Percentiles rank a stretch among this genome's conserved stretches.
Conservation (phyloP, 495 filamentous ascomycete species). For the Usnea hakonensis region DNA sequence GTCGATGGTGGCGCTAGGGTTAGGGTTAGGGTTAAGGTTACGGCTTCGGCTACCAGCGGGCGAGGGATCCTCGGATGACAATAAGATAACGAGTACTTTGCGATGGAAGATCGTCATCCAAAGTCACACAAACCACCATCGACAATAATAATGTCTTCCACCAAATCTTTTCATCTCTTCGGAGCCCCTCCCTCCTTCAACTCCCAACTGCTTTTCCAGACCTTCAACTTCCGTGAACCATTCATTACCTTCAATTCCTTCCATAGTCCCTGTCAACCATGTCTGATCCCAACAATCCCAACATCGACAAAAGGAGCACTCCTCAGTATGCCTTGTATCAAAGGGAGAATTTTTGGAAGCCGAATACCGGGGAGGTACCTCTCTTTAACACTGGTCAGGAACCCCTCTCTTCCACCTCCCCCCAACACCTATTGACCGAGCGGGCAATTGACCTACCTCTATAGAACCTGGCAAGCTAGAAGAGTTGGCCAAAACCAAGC, state of each 20-base stretch:
- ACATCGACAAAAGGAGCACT: slow-evolving; percentile 47
- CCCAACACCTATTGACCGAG: background rate
- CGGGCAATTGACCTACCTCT: background rate
- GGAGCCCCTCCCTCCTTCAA: background rate
- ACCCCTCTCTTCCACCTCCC: background rate
- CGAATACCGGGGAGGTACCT: slow-evolving; percentile 46
- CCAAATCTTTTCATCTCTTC: background rate
- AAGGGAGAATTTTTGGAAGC: slow-evolving; percentile 52
- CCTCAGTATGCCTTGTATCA: slow-evolving; percentile 58
- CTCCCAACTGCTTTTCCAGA: background rate
- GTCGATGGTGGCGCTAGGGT: too few relatives aligned
- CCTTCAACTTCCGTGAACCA: background rate
- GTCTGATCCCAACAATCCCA: slow-evolving; percentile 51
- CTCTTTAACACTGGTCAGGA: slow-evolving; percentile 48
- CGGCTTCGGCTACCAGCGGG: background rate
- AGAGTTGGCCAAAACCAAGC: slow-evolving; percentile 47
- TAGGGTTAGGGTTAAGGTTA: too few relatives aligned
- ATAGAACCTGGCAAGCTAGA: slow-evolving; percentile 51
- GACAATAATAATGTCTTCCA: background rate
- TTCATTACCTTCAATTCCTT: background rate
- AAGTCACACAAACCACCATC: background rate
- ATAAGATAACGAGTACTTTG: too few relatives aligned
- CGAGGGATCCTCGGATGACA: background rate
- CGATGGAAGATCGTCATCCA: background rate
- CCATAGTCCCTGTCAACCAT: too few relatives aligned